A percentile compares a stretch with the other conserved stretches of the same genome.
Evolutionary conservation across 768 basidiomycete genomes (phyloP).

Genomic region (Cystofilobasidium bisporidii): DNA sequence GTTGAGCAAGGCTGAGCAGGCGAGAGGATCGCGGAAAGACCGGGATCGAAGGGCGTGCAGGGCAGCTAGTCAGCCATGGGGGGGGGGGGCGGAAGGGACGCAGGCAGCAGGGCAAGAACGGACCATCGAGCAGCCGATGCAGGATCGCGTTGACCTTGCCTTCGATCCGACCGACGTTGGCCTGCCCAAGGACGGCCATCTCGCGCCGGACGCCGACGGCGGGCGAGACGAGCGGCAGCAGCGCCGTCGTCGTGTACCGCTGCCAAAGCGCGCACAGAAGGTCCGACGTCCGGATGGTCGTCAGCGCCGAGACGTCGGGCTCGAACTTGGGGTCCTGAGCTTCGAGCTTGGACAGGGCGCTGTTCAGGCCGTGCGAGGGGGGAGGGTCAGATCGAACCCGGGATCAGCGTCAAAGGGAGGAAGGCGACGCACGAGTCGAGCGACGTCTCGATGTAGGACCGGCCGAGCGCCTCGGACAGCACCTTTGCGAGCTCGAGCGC

Average conservation of each 20-base stretch:
- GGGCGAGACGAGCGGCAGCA: constrained; percentile 68
- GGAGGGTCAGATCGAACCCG: neutral
- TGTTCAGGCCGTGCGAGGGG: constrained; percentile 35
- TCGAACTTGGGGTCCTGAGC: constrained; percentile 65
- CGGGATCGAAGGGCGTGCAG: neutral
- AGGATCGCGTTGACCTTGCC: constrained; percentile 67
- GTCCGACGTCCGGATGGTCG: constrained; percentile 61
- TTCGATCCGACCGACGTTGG: constrained; percentile 74
- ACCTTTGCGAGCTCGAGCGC: constrained; percentile 72
- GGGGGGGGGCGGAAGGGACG: neutral
- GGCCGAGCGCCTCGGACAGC: constrained; percentile 74
- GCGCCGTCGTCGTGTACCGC: constrained; percentile 80
- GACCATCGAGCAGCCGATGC: constrained; percentile 74
- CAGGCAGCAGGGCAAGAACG: constrained; percentile 31
- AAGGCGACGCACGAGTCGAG: constrained; percentile 65
- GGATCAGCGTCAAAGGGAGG: neutral
- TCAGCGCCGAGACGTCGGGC: constrained; percentile 61
- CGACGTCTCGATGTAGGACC: constrained; percentile 78
- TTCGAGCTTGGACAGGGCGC: constrained; percentile 63
- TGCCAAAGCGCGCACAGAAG: constrained; percentile 95
- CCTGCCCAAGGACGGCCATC: constrained; percentile 85
- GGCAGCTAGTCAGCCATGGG: no score
- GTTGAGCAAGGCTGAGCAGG: constrained; percentile 52
- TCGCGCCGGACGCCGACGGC: constrained; percentile 80
- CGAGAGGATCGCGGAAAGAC: constrained; percentile 4